Evolutionary conservation across 169 alveolate genomes (phyloP).

Genomic region (Besnoitia besnoiti): DNA sequence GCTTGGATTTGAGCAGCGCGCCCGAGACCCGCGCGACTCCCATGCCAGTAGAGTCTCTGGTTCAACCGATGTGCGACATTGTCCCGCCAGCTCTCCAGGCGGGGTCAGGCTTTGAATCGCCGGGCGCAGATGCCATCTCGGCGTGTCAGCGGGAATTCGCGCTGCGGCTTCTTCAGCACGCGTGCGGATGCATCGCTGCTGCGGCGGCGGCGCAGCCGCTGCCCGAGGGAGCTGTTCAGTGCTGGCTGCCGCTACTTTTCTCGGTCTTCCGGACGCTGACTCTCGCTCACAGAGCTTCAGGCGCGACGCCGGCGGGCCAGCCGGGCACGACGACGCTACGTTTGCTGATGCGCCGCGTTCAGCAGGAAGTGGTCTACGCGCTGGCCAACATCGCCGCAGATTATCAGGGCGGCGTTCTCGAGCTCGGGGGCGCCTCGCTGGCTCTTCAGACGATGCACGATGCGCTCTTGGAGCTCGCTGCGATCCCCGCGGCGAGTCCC

Average conservation of each 20-base stretch:
- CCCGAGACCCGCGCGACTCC: neutral
- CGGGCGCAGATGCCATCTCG: neutral
- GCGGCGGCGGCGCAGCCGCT: conserved; percentile 21
- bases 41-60: neutral
- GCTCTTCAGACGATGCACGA: conserved; percentile 27
- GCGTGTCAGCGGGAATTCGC: neutral
- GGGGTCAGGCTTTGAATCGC: neutral
- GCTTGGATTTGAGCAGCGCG: neutral
- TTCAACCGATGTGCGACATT: neutral
- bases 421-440: neutral
- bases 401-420: neutral
- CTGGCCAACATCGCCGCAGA: conserved; percentile 29
- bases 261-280: neutral
- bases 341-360: neutral
- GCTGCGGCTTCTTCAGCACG: conserved; percentile 30
- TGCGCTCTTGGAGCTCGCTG: conserved; percentile 16
- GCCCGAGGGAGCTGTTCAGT: neutral
- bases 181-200: conserved; percentile 41
- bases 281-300: too few relatives aligned
- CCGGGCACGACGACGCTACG: too few relatives aligned
- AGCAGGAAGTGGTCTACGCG: conserved; percentile 9
- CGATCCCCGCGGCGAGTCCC: neutral
- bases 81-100: neutral
- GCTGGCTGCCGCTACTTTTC: conserved; percentile 28
- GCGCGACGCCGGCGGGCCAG: too few relatives aligned